Percentiles rank a stretch among this genome's conserved stretches.
Evolutionary conservation across 306 rosid species (phyloP).

Genomic region (Cicer pinnatifidum): DNA sequence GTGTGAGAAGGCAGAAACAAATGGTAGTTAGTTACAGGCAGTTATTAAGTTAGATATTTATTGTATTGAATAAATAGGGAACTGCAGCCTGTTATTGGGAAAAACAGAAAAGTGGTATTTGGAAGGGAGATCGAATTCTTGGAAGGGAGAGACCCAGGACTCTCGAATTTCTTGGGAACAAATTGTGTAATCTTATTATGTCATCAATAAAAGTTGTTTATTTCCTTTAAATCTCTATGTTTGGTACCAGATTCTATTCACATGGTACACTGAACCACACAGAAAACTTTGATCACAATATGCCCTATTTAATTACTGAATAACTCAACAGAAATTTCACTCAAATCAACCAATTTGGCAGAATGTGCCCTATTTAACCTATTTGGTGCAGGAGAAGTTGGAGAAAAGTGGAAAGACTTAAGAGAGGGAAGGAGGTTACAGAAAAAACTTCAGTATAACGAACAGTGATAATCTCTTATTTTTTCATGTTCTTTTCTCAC

Average conservation of each 20-base stretch:
- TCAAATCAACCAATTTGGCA: constrained; percentile 20
- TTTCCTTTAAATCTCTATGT: no score
- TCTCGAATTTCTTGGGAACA: no score
- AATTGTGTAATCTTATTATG: no score
- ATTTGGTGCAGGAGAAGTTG: neutral
- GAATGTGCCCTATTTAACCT: neutral
- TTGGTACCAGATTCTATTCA: no score
- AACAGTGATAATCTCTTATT: neutral
- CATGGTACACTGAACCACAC: neutral
- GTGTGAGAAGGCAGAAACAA: neutral
- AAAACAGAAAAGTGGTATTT: no score
- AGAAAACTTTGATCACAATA: constrained; percentile 20
- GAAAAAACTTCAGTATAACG: constrained; percentile 6
- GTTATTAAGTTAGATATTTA: no score
- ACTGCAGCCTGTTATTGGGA: no score
- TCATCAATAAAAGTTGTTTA: no score
- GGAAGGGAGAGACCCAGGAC: no score
- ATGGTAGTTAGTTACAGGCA: no score
- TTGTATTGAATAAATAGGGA: no score
- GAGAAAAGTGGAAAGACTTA: neutral
- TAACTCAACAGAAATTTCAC: constrained; percentile 7
- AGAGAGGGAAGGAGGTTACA: constrained; percentile 4
- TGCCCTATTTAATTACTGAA: constrained; percentile 16
- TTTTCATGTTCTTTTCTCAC: constrained; percentile 11
- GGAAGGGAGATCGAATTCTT: no score